Evolutionary conservation across 2,329 filamentous ascomycete genomes (phyloP).

Genomic region (Tolypocladium guangdongense): DNA sequence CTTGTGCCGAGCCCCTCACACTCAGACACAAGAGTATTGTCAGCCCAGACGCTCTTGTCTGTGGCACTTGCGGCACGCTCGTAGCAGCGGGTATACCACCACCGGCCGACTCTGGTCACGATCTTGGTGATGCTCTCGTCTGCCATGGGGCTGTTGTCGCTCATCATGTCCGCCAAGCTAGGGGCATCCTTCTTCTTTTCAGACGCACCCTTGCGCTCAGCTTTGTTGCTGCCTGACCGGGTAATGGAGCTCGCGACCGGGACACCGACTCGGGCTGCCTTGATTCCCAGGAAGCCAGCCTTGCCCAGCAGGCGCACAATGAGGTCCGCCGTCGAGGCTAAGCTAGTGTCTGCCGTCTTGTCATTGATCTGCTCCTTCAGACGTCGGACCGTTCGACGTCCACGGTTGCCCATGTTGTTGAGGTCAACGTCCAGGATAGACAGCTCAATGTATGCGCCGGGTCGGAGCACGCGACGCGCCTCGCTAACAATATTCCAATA

Average conservation of each 20-base stretch:
- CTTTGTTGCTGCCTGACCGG: conserved; percentile 11
- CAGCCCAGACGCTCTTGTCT: conserved; percentile 61
- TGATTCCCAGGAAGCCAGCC: conserved; percentile 60
- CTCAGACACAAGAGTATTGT: conserved; percentile 65
- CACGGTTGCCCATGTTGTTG: conserved; percentile 68
- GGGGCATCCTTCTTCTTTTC: conserved; percentile 32
- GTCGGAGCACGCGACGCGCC: conserved; percentile 65
- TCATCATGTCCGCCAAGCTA: conserved; percentile 61
- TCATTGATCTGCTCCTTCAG: conserved; percentile 62
- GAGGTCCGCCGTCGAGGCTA: conserved; percentile 48
- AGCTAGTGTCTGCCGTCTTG: conserved; percentile 45
- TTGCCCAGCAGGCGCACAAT: conserved; percentile 57
- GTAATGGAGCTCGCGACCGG: conserved; percentile 51
- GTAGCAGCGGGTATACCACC: conserved; percentile 95
- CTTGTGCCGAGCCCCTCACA: conserved; percentile 81
- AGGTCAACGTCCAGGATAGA: conserved; percentile 70
- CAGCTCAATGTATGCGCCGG: conserved; percentile 69
- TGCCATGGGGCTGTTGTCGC: conserved; percentile 54
- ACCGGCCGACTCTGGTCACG: conserved; percentile 81
- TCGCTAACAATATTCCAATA: conserved; percentile 65
- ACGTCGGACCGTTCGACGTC: conserved; percentile 55
- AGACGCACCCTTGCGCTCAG: conserved; percentile 6
- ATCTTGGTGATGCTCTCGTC: conserved; percentile 87
- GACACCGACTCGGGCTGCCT: conserved; percentile 66
- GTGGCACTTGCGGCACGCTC: conserved; percentile 50